Conservation (phyloP, 169 alveolate species). For the Cryptosporidium parvum region DNA sequence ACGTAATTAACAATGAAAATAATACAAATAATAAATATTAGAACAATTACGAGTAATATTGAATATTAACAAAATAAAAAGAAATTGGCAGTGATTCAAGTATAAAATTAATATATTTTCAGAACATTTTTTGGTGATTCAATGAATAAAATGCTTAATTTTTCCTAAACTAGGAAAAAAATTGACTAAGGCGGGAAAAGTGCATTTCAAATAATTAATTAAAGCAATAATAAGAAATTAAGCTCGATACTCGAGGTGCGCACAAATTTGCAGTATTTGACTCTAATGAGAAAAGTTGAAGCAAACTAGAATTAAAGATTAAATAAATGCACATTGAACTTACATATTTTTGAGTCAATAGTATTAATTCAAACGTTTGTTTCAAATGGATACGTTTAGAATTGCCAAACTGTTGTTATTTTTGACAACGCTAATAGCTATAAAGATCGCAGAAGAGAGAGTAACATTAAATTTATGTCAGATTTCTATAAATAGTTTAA, state of each 20-base stretch:
- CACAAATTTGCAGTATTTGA: slow-evolving; percentile 2
- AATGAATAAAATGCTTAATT: not conserved
- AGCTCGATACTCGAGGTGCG: slow-evolving; percentile 59
- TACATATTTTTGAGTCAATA: not conserved
- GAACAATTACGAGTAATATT: not conserved
- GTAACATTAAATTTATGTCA: not conserved
- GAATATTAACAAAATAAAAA: too few species aligned
- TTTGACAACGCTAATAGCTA: not conserved
- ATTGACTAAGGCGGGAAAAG: not conserved
- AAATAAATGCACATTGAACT: slow-evolving; percentile 18
- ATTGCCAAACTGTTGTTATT: not conserved
- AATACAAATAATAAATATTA: not conserved
- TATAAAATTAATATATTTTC: too few species aligned
- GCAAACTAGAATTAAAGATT: not conserved
- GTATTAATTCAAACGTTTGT: slow-evolving; percentile 2
- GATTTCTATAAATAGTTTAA: not conserved
- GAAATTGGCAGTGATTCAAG: not conserved
- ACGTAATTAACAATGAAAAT: too few species aligned
- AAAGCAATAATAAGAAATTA: not conserved
- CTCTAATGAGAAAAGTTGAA: not conserved
- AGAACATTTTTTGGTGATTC: too few species aligned
- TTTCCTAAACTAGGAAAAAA: not conserved
- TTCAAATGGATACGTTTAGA: slow-evolving; percentile 11
- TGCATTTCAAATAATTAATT: not conserved
- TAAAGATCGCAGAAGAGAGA: not conserved